These are phyloP conservation scores for Lachnellula hyalina DNA, from an alignment of 2,329 filamentous ascomycete genomes.

Conservation along the genomic window DNA sequence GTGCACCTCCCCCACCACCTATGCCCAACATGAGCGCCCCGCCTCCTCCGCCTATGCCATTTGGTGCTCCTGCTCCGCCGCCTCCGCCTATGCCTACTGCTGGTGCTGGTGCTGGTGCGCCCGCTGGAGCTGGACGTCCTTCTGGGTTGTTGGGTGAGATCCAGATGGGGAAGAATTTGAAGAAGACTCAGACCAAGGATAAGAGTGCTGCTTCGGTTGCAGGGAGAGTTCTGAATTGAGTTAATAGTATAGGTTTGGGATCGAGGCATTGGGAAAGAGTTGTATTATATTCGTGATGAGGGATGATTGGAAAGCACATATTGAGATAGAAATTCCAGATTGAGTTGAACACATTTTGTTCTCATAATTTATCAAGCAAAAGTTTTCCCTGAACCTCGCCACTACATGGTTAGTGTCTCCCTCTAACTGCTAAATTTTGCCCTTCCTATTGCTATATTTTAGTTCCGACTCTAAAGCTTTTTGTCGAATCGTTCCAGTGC, in stretches of 20 bases:
- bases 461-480: too few species aligned
- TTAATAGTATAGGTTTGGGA: neutral
- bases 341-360: too few species aligned
- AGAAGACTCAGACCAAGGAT: constrained; percentile 87
- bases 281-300: too few species aligned
- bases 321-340: too few species aligned
- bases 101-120: constrained; percentile 16
- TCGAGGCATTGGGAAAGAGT: neutral
- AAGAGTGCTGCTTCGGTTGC: constrained; percentile 67
- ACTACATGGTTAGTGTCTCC: too few species aligned
- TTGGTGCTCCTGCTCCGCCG: constrained; percentile 34
- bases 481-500: too few species aligned
- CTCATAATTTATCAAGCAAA: too few species aligned
- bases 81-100: constrained; percentile 24
- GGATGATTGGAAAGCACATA: too few species aligned
- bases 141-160: constrained; percentile 75
- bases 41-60: constrained; percentile 32
- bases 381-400: too few species aligned
- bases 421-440: too few species aligned
- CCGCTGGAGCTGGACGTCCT: constrained; percentile 43
- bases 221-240: constrained; percentile 59
- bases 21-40: constrained; percentile 28
- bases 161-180: constrained; percentile 69
- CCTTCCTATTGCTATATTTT: too few species aligned
- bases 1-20: constrained; percentile 35